Percentiles rank a stretch among this genome's conserved stretches.
These are phyloP conservation scores for Macrophomina pseudophaseolina DNA, from an alignment of 2,329 filamentous ascomycete genomes.

Conservation along the genomic window DNA sequence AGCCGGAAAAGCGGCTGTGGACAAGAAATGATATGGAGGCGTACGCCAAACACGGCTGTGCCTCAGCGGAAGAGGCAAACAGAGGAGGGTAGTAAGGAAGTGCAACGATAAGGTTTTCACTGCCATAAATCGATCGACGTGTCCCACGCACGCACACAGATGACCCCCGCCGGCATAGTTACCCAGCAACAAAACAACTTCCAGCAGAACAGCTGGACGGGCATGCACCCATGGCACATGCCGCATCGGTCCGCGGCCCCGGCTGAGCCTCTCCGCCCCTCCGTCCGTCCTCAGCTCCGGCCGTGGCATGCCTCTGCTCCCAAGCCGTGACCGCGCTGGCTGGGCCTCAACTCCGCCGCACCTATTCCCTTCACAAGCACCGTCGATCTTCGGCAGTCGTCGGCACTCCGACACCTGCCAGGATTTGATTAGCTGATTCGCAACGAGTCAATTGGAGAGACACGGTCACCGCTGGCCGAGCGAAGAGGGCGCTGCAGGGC, in stretches of 20 bases:
- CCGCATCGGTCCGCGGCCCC: neutral
- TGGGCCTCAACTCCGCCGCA: neutral
- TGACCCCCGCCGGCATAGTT: neutral
- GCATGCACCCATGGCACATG: neutral
- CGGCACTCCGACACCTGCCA: neutral
- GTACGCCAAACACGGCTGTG: neutral
- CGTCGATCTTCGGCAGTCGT: constrained; percentile 1
- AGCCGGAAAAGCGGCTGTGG: neutral
- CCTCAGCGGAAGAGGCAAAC: neutral
- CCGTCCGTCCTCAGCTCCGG: neutral
- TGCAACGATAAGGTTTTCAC: neutral
- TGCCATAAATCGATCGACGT: constrained; percentile 2
- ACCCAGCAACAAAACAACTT: neutral
- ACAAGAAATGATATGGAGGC: neutral
- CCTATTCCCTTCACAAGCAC: neutral
- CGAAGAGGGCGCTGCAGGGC: neutral
- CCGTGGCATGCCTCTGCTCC: neutral
- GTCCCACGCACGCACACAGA: neutral
- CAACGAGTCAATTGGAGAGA: neutral
- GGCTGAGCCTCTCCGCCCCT: constrained; percentile 4
- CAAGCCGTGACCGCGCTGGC: neutral
- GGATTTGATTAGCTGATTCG: neutral
- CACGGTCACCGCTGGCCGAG: neutral
- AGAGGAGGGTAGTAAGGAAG: neutral
- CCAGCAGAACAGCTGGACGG: no score